A percentile compares a stretch with the other conserved stretches of the same genome.
phyloP scores from a whole-genome alignment of 768 basidiomycete species.

The Fistulinella prunicolor region DNA sequence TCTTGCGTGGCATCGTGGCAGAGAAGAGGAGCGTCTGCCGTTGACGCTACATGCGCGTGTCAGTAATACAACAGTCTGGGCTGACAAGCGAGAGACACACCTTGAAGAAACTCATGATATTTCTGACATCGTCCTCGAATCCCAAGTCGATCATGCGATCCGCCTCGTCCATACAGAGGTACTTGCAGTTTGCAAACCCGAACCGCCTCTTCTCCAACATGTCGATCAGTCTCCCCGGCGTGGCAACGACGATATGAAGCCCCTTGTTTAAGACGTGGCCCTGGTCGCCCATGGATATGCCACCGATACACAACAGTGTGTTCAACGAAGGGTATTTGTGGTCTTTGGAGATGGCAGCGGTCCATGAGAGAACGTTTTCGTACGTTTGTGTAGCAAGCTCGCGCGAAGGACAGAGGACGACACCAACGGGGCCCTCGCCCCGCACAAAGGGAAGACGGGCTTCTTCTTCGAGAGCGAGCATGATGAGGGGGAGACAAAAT shows the following conservation, averaged over 20 bases:
- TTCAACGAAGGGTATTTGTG: slow-evolving; percentile 84
- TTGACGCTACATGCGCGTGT: slow-evolving; percentile 62
- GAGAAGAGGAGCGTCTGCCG: slow-evolving; percentile 96
- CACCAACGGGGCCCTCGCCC: slow-evolving; percentile 96
- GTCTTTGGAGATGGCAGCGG: slow-evolving; percentile 72
- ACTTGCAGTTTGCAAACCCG: slow-evolving; percentile 92
- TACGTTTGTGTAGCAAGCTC: slow-evolving; percentile 97
- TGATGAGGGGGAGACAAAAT: slow-evolving; percentile 96
- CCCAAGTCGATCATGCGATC: slow-evolving; percentile 99
- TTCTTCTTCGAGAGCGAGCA: slow-evolving; percentile 95
- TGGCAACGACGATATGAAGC: slow-evolving; percentile 93
- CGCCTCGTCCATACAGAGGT: slow-evolving; percentile 97
- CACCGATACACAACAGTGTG: slow-evolving; percentile 91
- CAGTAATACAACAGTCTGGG: neutral
- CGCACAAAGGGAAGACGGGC: slow-evolving; percentile 82
- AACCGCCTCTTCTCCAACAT: slow-evolving; percentile 96
- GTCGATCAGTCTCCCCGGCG: slow-evolving; percentile 94
- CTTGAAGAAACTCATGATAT: slow-evolving; percentile 99
- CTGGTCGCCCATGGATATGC: slow-evolving; percentile 98
- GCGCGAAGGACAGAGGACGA: slow-evolving; percentile 94
- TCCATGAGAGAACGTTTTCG: slow-evolving; percentile 91
- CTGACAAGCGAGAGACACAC: slow-evolving; percentile 39
- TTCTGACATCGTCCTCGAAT: slow-evolving; percentile 97
- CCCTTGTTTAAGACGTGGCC: slow-evolving; percentile 87
- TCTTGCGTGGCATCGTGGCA: slow-evolving; percentile 98